Evolutionary conservation across 1,284 basidiomycete species (phyloP).

Genomic region (Flammula alnicola): DNA sequence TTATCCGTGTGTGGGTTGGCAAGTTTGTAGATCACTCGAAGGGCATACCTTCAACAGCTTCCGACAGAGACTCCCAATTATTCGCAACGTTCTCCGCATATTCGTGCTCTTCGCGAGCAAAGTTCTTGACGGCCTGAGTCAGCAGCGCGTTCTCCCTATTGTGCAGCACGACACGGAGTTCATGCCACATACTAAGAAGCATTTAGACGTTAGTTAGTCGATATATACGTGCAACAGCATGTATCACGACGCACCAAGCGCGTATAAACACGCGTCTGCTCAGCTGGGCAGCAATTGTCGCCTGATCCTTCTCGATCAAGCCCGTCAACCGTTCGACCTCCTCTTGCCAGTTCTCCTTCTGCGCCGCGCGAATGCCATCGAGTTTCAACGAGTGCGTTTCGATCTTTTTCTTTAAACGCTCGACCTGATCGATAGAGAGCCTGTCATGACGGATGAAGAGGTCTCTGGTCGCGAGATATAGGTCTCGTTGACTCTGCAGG

Average conservation of each 20-base stretch:
- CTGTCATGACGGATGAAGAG: slow-evolving; percentile 84
- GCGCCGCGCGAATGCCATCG: slow-evolving; percentile 66
- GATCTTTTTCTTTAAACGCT: slow-evolving; percentile 83
- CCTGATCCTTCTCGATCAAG: slow-evolving; percentile 78
- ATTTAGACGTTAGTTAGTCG: slow-evolving; percentile 3
- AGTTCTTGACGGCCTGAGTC: slow-evolving; percentile 72
- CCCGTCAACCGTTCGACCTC: slow-evolving; percentile 78
- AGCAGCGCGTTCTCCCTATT: slow-evolving; percentile 85
- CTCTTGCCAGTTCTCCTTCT: slow-evolving; percentile 82
- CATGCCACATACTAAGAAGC: slow-evolving; percentile 84
- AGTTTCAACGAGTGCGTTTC: slow-evolving; percentile 77
- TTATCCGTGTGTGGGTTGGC: neutral
- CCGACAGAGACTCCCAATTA: slow-evolving; percentile 77
- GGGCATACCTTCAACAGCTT: slow-evolving; percentile 81
- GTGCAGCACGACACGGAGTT: slow-evolving; percentile 85
- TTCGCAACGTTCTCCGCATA: slow-evolving; percentile 64
- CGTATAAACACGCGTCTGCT: slow-evolving; percentile 83
- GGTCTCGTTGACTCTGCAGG: slow-evolving; percentile 79
- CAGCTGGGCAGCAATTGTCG: slow-evolving; percentile 69
- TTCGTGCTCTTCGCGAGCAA: slow-evolving; percentile 72
- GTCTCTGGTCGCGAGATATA: slow-evolving; percentile 85
- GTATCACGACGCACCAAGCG: slow-evolving; percentile 61
- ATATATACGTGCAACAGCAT: slow-evolving; percentile 1
- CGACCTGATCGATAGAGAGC: slow-evolving; percentile 84
- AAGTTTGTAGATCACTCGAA: slow-evolving; percentile 58